Conservation (phyloP, 768 basidiomycete genomes). For the Rhodocollybia butyracea region DNA sequence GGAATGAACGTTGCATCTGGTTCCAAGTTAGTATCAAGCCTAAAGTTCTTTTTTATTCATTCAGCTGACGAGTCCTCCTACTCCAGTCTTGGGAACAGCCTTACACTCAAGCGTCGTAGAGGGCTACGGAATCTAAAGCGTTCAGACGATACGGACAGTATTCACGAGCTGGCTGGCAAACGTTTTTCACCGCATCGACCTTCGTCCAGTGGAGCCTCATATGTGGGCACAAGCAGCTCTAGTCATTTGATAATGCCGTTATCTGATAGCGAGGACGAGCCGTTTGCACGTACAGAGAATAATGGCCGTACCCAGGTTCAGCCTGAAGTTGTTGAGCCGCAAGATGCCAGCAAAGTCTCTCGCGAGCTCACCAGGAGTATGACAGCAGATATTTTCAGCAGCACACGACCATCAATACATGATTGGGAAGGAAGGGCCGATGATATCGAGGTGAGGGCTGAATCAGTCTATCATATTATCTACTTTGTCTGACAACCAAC, state of each 20-base stretch:
- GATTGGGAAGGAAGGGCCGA: conserved; percentile 2
- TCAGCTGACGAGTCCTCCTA: no score
- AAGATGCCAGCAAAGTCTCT: neutral
- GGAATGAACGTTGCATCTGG: neutral
- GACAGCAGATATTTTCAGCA: conserved; percentile 1
- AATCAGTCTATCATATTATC: neutral
- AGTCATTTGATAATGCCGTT: neutral
- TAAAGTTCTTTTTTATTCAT: neutral
- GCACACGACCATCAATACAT: conserved; percentile 5
- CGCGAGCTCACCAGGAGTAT: neutral
- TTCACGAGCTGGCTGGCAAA: neutral
- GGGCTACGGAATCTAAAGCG: conserved; percentile 9
- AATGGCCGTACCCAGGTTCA: neutral
- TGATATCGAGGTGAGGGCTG: neutral
- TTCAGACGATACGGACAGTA: conserved; percentile 3
- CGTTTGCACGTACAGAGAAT: neutral
- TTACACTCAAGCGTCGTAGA: conserved; percentile 10
- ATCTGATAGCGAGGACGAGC: neutral
- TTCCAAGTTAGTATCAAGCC: neutral
- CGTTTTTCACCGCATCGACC: conserved; percentile 2
- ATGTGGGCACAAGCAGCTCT: conserved; percentile 3
- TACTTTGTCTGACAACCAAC: neutral
- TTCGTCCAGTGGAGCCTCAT: conserved; percentile 2
- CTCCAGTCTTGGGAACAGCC: neutral
- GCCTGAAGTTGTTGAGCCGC: neutral